These are phyloP conservation scores for Gaeumannomyces tritici DNA, from an alignment of 2,329 filamentous ascomycete species.

Conservation along the genomic window DNA sequence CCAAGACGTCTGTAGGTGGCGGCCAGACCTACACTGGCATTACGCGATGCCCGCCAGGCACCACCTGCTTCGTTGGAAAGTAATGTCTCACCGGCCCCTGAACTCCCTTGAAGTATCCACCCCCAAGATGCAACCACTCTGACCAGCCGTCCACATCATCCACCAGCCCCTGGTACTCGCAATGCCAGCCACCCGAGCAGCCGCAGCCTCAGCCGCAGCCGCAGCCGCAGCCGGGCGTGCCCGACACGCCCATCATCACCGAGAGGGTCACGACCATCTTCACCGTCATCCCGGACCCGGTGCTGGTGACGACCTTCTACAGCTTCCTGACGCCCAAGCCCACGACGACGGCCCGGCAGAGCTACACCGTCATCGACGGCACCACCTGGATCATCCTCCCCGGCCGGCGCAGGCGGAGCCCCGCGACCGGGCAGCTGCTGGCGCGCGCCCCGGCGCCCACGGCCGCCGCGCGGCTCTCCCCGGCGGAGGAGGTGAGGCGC, in stretches of 20 bases:
- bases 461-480: slow-evolving; percentile 8
- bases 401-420: not conserved
- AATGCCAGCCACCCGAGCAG: slow-evolving; percentile 6
- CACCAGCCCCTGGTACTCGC: slow-evolving; percentile 7
- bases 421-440: not conserved
- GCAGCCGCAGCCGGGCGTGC: slow-evolving; percentile 1
- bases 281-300: slow-evolving; percentile 4
- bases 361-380: slow-evolving; percentile 3
- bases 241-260: slow-evolving; percentile 6
- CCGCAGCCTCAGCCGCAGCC: slow-evolving; percentile 3
- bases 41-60: not conserved
- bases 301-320: slow-evolving; percentile 6
- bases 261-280: slow-evolving; percentile 6
- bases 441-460: not conserved
- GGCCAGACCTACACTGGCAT: not conserved
- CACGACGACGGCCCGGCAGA: not conserved
- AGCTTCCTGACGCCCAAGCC: slow-evolving; percentile 5
- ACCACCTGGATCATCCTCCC: slow-evolving; percentile 1
- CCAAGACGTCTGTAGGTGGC: not conserved
- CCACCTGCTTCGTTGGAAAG: not conserved
- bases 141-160: not conserved
- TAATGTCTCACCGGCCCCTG: not conserved
- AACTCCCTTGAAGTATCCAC: not conserved
- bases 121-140: not conserved
- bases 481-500: not conserved